A percentile compares a stretch with the other conserved stretches of the same genome.
These are phyloP conservation scores for Sherardia arvensis DNA, from an alignment of 257 asterid species.

Conservation along the genomic window DNA sequence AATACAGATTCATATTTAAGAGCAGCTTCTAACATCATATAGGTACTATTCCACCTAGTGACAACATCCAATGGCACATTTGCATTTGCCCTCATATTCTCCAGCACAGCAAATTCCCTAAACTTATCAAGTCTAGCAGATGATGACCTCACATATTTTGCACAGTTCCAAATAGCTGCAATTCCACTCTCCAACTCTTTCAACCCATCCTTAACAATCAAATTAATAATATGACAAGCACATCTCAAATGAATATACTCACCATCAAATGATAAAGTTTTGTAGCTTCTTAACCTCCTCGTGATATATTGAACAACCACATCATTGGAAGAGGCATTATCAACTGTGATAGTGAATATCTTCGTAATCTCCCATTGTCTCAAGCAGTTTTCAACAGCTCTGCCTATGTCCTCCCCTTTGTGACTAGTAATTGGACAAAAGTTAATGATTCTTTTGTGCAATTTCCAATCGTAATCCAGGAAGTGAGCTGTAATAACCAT, in stretches of 20 bases:
- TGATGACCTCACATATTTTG: background rate
- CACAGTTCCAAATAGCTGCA: background rate
- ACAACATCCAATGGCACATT: background rate
- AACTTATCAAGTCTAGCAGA: background rate
- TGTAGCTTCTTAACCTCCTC: background rate
- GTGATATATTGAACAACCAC: background rate
- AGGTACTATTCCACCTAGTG: background rate
- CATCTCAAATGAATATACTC: background rate
- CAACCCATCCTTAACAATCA: background rate
- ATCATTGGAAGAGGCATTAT: slow-evolving; percentile 3
- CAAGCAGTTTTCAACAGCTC: background rate
- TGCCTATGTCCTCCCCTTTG: slow-evolving; percentile 3
- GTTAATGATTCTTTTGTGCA: background rate
- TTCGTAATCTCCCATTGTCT: background rate
- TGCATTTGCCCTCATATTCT: background rate
- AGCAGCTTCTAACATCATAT: background rate
- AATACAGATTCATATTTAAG: background rate
- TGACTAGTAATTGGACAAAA: background rate
- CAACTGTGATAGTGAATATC: background rate
- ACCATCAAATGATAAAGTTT: background rate
- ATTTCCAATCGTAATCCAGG: background rate
- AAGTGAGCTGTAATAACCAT: background rate
- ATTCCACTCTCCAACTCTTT: background rate
- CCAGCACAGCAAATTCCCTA: background rate
- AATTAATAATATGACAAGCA: background rate